phyloP scores from a whole-genome alignment of 768 basidiomycete species.

The Pleurotus citrinopileatus region DNA sequence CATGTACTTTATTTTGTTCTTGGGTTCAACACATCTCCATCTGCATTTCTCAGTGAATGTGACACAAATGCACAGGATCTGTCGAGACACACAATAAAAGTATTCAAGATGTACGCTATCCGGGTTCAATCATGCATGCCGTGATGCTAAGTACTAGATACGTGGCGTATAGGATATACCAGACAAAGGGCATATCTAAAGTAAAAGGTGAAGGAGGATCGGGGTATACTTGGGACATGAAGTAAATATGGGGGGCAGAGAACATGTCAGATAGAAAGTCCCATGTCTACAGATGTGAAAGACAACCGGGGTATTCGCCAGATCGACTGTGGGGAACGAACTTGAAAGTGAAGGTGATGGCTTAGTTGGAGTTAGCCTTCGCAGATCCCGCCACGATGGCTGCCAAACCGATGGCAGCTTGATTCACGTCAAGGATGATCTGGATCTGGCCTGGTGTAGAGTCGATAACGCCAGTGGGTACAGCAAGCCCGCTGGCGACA shows the following conservation, averaged over 20 bases:
- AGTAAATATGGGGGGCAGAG: neutral
- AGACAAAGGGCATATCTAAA: neutral
- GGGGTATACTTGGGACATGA: neutral
- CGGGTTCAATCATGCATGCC: neutral
- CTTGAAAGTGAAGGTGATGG: neutral
- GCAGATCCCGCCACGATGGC: constrained; percentile 29
- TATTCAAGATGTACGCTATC: constrained; percentile 4
- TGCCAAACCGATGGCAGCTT: constrained; percentile 35
- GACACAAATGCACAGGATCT: too few species aligned
- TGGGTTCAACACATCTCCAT: too few species aligned
- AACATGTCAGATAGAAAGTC: neutral
- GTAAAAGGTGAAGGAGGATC: neutral
- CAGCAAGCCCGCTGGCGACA: constrained; percentile 27
- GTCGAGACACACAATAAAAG: neutral
- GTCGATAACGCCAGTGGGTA: constrained; percentile 27
- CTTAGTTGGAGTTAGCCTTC: constrained; percentile 5
- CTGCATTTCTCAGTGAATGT: too few species aligned
- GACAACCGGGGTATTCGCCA: neutral
- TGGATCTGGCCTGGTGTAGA: constrained; percentile 21
- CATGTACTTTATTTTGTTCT: too few species aligned
- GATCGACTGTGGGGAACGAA: neutral
- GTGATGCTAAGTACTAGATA: neutral
- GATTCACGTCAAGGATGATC: constrained; percentile 30
- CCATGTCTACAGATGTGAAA: neutral
- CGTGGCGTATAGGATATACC: neutral